Evolutionary conservation across 768 basidiomycete genomes (phyloP).

Genomic region (Russula dissimulans): DNA sequence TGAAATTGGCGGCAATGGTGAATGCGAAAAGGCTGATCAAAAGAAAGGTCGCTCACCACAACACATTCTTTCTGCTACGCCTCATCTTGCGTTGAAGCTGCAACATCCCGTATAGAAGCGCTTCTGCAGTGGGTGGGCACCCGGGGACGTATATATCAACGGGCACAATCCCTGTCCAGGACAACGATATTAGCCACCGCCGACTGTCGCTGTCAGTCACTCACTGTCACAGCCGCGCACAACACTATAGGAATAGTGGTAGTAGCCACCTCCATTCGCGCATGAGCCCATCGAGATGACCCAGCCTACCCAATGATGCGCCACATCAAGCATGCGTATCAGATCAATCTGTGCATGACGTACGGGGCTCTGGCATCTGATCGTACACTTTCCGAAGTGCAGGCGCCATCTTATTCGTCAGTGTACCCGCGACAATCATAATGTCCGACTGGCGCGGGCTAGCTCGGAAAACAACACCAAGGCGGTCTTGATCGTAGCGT

Average conservation of each 20-base stretch:
- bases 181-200: slow-evolving; percentile 7
- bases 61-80: slow-evolving; percentile 71
- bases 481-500: slow-evolving; percentile 94
- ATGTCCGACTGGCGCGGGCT: slow-evolving; percentile 95
- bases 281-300: slow-evolving; percentile 99
- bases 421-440: slow-evolving; percentile 98
- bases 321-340: neutral
- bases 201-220: slow-evolving; percentile 24
- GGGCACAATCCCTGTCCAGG: slow-evolving; percentile 76
- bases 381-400: slow-evolving; percentile 94
- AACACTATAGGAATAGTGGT: slow-evolving; percentile 98
- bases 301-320: slow-evolving; percentile 56
- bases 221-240: slow-evolving; percentile 95
- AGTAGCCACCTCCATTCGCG: slow-evolving; percentile 96
- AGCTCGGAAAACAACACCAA: slow-evolving; percentile 98
- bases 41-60: slow-evolving; percentile 51
- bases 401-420: slow-evolving; percentile 99
- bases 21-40: too few species aligned
- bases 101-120: slow-evolving; percentile 91
- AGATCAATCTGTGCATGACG: slow-evolving; percentile 24
- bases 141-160: slow-evolving; percentile 98
- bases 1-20: neutral
- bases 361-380: slow-evolving; percentile 97
- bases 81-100: slow-evolving; percentile 97
- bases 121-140: slow-evolving; percentile 93